These are phyloP conservation scores for Xylaria digitata DNA, from an alignment of 2,329 filamentous ascomycete genomes.

Conservation along the genomic window DNA sequence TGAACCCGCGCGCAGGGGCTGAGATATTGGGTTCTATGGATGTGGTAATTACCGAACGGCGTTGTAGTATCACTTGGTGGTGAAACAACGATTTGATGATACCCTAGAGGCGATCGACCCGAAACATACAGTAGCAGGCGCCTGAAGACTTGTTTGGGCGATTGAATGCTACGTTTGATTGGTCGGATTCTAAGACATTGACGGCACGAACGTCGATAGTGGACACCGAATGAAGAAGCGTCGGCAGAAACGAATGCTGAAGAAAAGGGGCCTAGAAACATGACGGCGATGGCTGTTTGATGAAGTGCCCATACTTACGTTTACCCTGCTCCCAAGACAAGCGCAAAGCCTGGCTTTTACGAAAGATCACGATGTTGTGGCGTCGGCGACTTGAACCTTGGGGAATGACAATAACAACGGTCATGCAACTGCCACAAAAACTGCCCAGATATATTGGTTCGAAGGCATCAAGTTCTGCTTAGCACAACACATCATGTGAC, in stretches of 20 bases:
- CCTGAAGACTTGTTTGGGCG: background rate
- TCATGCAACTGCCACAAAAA: background rate
- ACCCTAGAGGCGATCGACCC: conserved; percentile 2
- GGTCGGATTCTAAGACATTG: conserved; percentile 16
- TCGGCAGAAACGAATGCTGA: conserved; percentile 10
- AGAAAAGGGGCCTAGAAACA: background rate
- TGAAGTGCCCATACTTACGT: background rate
- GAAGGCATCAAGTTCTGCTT: background rate
- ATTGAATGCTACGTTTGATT: conserved; percentile 4
- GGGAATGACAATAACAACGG: background rate
- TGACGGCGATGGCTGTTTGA: no score
- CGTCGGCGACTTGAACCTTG: background rate
- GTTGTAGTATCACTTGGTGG: background rate
- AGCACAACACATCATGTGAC: background rate
- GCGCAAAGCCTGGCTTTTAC: background rate
- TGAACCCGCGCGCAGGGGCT: background rate
- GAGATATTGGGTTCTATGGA: conserved; percentile 3
- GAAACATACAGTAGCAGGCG: conserved; percentile 9
- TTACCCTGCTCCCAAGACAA: background rate
- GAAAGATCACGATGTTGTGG: background rate
- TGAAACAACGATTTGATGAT: conserved; percentile 13
- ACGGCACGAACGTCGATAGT: conserved; percentile 8
- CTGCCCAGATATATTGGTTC: background rate
- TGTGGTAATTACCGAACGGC: conserved; percentile 24
- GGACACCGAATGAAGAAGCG: conserved; percentile 5